A percentile compares a stretch with the other conserved stretches of the same genome.
Conservation (phyloP, 2,329 filamentous ascomycete species). For the Verticillium dahliae region DNA sequence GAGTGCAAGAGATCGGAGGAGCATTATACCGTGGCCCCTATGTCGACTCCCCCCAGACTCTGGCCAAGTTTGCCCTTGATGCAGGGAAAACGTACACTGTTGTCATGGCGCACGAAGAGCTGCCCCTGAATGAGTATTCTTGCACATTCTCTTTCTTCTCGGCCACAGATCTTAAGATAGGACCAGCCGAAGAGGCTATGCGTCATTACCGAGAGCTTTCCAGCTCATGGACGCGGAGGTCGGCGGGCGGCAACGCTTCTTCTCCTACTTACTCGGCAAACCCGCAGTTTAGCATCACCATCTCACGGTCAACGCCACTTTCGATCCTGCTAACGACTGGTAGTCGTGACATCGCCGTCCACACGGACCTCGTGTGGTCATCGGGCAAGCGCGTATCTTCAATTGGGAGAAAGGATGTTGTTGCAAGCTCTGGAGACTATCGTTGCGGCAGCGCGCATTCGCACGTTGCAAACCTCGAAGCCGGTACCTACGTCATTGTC, state of each 20-base stretch:
- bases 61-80: constrained; percentile 57
- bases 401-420: constrained; percentile 69
- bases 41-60: constrained; percentile 87
- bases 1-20: constrained; percentile 68
- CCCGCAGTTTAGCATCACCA: constrained; percentile 70
- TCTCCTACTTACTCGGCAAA: constrained; percentile 75
- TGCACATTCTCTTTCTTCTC: constrained; percentile 87
- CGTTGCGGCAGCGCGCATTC: constrained; percentile 70
- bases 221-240: constrained; percentile 69
- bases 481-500: constrained; percentile 78
- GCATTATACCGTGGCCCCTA: constrained; percentile 72
- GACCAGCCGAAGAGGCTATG: constrained; percentile 55
- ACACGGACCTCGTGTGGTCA: constrained; percentile 79
- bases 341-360: constrained; percentile 63
- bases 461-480: constrained; percentile 51
- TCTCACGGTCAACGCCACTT: constrained; percentile 53
- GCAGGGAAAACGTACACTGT: constrained; percentile 44
- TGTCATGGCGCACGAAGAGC: constrained; percentile 71
- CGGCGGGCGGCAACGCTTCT: constrained; percentile 77
- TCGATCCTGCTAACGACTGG: constrained; percentile 68
- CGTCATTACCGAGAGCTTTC: constrained; percentile 49
- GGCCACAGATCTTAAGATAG: constrained; percentile 51
- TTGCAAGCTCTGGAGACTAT: constrained; percentile 84
- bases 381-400: constrained; percentile 63
- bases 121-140: constrained; percentile 67